phyloP scores from a whole-genome alignment of 352 stramenopile genomes.

The Elongisporangium prolatum region DNA sequence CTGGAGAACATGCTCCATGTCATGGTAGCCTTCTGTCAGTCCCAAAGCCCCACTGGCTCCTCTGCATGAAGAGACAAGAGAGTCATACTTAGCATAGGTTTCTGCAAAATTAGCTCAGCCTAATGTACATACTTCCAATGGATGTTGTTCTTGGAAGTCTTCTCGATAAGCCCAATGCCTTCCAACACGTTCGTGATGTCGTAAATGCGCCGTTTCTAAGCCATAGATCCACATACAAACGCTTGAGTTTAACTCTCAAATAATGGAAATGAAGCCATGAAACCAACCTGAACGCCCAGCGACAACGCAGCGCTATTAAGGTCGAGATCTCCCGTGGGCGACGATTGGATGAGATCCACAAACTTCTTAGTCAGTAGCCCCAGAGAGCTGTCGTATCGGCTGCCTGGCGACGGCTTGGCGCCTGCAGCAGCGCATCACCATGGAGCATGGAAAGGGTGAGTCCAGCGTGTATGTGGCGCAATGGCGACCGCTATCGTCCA shows the following conservation, averaged over 20 bases:
- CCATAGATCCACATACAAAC: neutral
- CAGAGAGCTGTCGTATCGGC: conserved; percentile 95
- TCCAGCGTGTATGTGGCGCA: neutral
- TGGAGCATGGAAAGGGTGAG: neutral
- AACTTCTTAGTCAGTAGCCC: conserved; percentile 97
- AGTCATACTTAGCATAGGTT: neutral
- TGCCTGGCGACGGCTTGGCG: conserved; percentile 66
- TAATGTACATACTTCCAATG: conserved; percentile 89
- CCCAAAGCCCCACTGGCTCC: conserved; percentile 43
- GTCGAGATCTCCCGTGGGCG: conserved; percentile 88
- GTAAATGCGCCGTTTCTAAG: conserved; percentile 96
- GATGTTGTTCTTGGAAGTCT: conserved; percentile 98
- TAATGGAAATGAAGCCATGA: neutral
- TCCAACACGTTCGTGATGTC: conserved; percentile 99
- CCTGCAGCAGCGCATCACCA: neutral
- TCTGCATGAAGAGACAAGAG: conserved; percentile 17
- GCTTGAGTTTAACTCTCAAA: neutral
- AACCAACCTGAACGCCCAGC: conserved; percentile 68
- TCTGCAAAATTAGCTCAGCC: neutral
- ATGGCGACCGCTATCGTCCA: neutral
- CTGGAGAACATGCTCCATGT: conserved; percentile 69
- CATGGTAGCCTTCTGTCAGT: conserved; percentile 46
- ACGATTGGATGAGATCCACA: conserved; percentile 91
- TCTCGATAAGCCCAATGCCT: conserved; percentile 96
- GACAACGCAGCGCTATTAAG: conserved; percentile 90